These are phyloP conservation scores for Funneliformis mosseae DNA, from an alignment of 192 early-diverging fungal genomes.

Conservation along the genomic window DNA sequence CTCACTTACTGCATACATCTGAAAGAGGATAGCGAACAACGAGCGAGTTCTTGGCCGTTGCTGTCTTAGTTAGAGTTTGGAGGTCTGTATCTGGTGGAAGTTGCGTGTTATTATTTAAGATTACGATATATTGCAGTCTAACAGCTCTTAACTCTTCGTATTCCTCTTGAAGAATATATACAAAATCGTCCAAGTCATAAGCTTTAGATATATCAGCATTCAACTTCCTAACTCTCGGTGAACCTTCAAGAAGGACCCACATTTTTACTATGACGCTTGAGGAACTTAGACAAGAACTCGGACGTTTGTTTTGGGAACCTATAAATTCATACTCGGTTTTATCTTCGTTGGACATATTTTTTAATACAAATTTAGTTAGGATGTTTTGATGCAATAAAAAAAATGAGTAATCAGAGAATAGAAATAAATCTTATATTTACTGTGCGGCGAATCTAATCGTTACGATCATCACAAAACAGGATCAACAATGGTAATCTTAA, in stretches of 20 bases:
- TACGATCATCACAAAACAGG: too few relatives aligned
- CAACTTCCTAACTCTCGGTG: background rate
- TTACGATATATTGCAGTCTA: background rate
- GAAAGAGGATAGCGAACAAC: slow-evolving; percentile 14
- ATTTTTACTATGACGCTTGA: too few relatives aligned
- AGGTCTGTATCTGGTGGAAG: background rate
- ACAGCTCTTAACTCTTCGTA: slow-evolving; percentile 10
- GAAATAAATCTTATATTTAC: too few relatives aligned
- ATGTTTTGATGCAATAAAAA: too few relatives aligned
- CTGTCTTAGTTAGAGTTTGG: background rate
- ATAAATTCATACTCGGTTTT: too few relatives aligned
- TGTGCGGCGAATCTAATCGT: too few relatives aligned
- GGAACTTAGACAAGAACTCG: too few relatives aligned
- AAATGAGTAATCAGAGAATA: too few relatives aligned
- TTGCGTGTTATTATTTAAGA: slow-evolving; percentile 12
- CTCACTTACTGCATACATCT: slow-evolving; percentile 13
- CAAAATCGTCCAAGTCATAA: slow-evolving; percentile 14
- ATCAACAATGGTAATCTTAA: too few relatives aligned
- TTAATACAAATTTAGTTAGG: too few relatives aligned
- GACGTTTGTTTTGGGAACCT: too few relatives aligned
- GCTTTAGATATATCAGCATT: background rate
- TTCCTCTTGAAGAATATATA: background rate
- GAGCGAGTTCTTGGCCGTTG: background rate
- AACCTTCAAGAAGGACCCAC: slow-evolving; percentile 13
- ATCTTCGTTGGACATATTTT: too few relatives aligned